Percentiles rank a stretch among this genome's conserved stretches.
Evolutionary conservation across 805 yeast genomes (phyloP).

Genomic region (Saturnispora serradocipensis): DNA sequence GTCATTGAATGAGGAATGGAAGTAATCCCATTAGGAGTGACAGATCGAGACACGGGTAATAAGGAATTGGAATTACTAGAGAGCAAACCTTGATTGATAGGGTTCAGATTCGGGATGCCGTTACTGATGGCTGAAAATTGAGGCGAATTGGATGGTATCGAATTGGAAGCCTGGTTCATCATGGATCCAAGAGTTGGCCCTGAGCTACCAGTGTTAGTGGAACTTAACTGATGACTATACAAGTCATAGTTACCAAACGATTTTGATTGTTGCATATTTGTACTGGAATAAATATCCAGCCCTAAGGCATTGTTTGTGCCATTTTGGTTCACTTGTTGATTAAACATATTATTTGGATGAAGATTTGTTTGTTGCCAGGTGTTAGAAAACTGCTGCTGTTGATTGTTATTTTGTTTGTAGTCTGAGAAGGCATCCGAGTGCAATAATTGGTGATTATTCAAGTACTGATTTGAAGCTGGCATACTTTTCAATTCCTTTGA

Average conservation of each 20-base stretch:
- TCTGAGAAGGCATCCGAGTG: not conserved
- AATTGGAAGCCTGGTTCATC: slow-evolving; percentile 3
- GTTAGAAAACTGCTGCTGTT: not conserved
- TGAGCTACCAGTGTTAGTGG: slow-evolving; percentile 7
- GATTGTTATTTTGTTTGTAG: not conserved
- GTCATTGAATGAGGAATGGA: slow-evolving; percentile 6
- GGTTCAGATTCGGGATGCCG: not conserved
- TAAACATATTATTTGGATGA: not conserved
- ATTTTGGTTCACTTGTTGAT: not conserved
- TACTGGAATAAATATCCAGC: slow-evolving; percentile 1
- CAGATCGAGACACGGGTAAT: slow-evolving; percentile 2
- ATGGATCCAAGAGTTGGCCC: slow-evolving; percentile 3
- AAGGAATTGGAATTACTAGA: not conserved
- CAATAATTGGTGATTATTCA: not conserved
- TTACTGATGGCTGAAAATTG: slow-evolving; percentile 4
- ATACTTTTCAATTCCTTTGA: not conserved
- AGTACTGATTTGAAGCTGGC: not conserved
- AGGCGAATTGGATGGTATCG: slow-evolving; percentile 1
- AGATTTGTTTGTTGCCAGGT: not conserved
- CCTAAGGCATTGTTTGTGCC: not conserved
- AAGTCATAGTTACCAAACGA: slow-evolving; percentile 7
- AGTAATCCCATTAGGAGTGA: slow-evolving; percentile 5
- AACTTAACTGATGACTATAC: not conserved
- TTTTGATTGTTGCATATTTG: slow-evolving; percentile 6
- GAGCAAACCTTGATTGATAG: not conserved